Conservation (phyloP, 1,284 basidiomycete species). For the Rhodotorula mucilaginosa region DNA sequence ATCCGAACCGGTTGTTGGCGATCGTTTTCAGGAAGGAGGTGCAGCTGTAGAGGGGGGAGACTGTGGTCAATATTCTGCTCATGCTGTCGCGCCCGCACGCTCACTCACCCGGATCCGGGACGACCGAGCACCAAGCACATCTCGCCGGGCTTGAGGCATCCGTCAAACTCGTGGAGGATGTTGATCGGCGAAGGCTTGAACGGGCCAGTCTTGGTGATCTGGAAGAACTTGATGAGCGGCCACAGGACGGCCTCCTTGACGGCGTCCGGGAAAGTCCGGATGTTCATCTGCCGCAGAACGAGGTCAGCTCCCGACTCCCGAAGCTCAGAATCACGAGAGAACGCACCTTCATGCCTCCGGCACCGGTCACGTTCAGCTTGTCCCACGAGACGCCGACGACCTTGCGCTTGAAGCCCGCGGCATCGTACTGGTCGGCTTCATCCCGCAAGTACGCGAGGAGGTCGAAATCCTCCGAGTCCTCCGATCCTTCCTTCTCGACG, state of each 20-base stretch:
- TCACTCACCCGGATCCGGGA: constrained; percentile 45
- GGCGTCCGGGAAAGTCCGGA: constrained; percentile 59
- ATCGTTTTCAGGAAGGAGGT: constrained; percentile 51
- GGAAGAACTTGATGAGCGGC: constrained; percentile 52
- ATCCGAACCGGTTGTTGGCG: constrained; percentile 47
- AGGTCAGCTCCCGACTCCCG: not conserved
- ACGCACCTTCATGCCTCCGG: constrained; percentile 19
- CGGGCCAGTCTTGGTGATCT: constrained; percentile 43
- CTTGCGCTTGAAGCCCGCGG: constrained; percentile 75
- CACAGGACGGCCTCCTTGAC: constrained; percentile 60
- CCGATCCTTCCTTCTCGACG: constrained; percentile 30
- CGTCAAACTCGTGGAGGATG: constrained; percentile 58
- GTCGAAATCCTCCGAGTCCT: constrained; percentile 56
- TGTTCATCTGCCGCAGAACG: constrained; percentile 57
- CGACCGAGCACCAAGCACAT: constrained; percentile 59
- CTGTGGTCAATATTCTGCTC: not conserved
- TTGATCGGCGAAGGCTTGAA: constrained; percentile 44
- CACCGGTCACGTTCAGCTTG: constrained; percentile 56
- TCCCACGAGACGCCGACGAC: constrained; percentile 70
- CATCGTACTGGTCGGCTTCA: constrained; percentile 59
- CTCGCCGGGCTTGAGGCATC: constrained; percentile 66
- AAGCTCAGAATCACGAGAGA: not conserved
- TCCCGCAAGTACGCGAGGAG: constrained; percentile 71
- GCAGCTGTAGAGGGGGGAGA: constrained; percentile 33
- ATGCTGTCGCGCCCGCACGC: not conserved